Percentiles rank a stretch among this genome's conserved stretches.
phyloP scores from a whole-genome alignment of 148 eudicot species.

The Camellia lanceoleosa region DNA sequence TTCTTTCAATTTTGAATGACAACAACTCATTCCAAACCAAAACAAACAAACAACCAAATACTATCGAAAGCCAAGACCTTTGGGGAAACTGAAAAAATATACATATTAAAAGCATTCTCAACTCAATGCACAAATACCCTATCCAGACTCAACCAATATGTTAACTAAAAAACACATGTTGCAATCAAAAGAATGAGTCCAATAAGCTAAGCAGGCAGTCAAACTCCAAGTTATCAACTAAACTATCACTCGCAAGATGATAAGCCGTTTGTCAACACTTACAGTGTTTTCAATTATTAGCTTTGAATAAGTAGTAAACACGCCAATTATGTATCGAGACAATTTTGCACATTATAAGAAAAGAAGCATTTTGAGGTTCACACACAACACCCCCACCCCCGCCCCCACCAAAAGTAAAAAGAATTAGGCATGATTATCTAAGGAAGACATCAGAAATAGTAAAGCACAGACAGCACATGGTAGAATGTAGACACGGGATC shows the following conservation, averaged over 20 bases:
- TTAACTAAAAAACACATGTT: background rate
- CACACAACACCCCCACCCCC: background rate
- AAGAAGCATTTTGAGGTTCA: background rate
- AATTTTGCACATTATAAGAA: background rate
- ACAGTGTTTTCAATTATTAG: too few species aligned
- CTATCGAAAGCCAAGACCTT: too few species aligned
- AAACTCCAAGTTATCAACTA: background rate
- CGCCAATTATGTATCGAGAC: background rate
- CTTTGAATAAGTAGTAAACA: too few species aligned
- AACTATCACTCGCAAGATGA: too few species aligned
- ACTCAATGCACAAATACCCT: background rate
- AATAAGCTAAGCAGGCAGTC: background rate
- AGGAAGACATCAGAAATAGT: background rate
- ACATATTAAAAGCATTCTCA: too few species aligned
- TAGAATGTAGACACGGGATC: conserved; percentile 1
- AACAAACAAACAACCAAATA: too few species aligned
- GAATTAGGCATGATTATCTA: background rate
- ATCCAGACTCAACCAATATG: background rate
- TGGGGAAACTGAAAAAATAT: too few species aligned
- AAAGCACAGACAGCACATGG: background rate
- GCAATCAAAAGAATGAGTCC: background rate
- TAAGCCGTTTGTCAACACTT: too few species aligned
- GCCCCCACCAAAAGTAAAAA: background rate
- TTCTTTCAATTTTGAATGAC: too few species aligned
- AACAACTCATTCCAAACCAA: too few species aligned